Conservation (phyloP, 768 basidiomycete genomes). For the Mycena indigotica region DNA sequence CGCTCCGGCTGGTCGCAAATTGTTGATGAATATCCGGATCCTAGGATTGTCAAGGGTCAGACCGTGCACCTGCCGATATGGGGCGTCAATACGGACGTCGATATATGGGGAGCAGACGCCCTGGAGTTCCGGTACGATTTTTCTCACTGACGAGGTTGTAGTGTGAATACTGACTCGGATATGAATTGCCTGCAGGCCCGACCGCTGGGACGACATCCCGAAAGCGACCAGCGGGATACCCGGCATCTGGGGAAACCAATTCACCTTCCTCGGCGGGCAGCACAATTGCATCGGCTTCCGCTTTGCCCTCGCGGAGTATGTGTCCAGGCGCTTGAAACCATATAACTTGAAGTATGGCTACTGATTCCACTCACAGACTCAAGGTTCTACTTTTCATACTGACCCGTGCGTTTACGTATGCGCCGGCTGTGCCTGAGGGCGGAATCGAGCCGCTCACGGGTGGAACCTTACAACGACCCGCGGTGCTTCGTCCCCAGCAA, state of each 20-base stretch:
- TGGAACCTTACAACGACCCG: not conserved
- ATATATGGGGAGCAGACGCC: slow-evolving; percentile 66
- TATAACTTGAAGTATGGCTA: not conserved
- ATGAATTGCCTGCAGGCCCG: slow-evolving; percentile 46
- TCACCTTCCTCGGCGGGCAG: slow-evolving; percentile 63
- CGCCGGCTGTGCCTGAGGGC: not conserved
- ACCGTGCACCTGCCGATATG: slow-evolving; percentile 51
- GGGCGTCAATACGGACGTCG: slow-evolving; percentile 50
- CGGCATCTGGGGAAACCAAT: slow-evolving; percentile 60
- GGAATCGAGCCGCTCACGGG: not conserved
- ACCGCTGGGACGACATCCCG: slow-evolving; percentile 60
- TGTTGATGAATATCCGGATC: not conserved
- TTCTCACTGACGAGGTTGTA: not conserved
- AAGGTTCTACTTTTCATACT: not conserved
- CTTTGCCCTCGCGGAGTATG: not conserved
- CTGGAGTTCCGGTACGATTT: slow-evolving; percentile 56
- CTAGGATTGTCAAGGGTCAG: slow-evolving; percentile 48
- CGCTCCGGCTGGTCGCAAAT: not conserved
- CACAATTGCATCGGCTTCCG: slow-evolving; percentile 1
- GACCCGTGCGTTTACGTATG: not conserved
- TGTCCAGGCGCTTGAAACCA: too few relatives aligned
- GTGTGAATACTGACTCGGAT: not conserved
- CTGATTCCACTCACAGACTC: not conserved
- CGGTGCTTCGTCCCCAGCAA: too few relatives aligned
- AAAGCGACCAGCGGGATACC: slow-evolving; percentile 50